A percentile compares a stretch with the other conserved stretches of the same genome.
phyloP scores from a whole-genome alignment of 2,329 filamentous ascomycete species.

The Pestalotiopsis fici region DNA sequence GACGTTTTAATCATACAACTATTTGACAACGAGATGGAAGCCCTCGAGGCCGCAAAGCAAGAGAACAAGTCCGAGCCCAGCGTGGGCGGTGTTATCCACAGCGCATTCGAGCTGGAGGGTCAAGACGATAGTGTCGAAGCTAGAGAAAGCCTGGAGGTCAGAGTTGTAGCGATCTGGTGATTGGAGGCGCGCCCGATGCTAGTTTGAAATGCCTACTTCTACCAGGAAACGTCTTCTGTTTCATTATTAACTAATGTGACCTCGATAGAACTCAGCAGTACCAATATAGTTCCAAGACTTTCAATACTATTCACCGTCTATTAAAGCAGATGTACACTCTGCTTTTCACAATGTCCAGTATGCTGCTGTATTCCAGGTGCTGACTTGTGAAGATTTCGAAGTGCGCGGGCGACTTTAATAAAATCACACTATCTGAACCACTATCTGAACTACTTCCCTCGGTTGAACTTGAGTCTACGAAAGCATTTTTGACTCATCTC shows the following conservation, averaged over 20 bases:
- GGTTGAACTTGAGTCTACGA: no score
- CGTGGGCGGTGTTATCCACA: neutral
- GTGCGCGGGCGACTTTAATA: neutral
- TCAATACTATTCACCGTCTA: neutral
- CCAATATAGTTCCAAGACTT: neutral
- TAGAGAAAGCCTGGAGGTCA: neutral
- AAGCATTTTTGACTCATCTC: neutral
- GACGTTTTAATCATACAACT: conserved; percentile 20
- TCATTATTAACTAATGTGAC: no score
- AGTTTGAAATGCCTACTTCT: no score
- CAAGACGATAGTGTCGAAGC: neutral
- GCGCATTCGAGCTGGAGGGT: neutral
- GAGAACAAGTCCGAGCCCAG: neutral
- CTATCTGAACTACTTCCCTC: no score
- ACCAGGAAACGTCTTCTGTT: no score
- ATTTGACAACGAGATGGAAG: conserved; percentile 20
- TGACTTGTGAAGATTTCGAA: neutral
- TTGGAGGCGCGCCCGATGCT: neutral
- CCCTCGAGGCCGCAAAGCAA: neutral
- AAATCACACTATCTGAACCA: neutral
- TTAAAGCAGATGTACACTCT: no score
- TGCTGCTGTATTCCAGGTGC: neutral
- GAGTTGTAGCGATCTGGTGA: neutral
- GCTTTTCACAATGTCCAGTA: neutral
- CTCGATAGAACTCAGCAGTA: neutral